These are phyloP conservation scores for Catharanthus roseus DNA, from an alignment of 257 asterid species.

Conservation along the genomic window DNA sequence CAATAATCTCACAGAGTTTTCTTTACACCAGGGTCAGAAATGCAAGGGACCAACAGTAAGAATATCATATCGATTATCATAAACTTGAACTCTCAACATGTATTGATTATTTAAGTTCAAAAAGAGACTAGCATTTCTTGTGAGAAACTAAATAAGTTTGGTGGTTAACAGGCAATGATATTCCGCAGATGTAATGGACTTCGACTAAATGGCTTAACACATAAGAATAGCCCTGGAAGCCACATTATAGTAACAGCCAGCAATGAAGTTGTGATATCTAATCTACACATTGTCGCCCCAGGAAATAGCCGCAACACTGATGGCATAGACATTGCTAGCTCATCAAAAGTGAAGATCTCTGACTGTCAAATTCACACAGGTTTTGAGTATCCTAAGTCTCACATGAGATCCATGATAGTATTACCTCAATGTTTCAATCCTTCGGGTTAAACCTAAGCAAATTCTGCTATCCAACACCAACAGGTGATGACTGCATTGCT, in stretches of 20 bases:
- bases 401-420: not conserved
- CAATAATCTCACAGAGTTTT: not conserved
- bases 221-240: constrained; percentile 43
- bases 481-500: constrained; percentile 73
- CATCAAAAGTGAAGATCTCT: not conserved
- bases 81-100: not conserved
- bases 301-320: constrained; percentile 64
- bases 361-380: no score
- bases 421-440: not conserved
- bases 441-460: not conserved
- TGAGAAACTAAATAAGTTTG: not conserved
- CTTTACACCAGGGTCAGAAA: constrained; percentile 32
- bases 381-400: no score
- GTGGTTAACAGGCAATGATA: constrained; percentile 37
- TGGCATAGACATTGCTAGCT: constrained; percentile 35
- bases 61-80: constrained; percentile 1
- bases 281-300: constrained; percentile 46
- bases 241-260: constrained; percentile 41
- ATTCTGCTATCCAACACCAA: not conserved
- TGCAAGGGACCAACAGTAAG: constrained; percentile 47
- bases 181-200: constrained; percentile 41
- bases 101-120: no score
- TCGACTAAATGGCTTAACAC: constrained; percentile 36
- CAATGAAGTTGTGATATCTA: constrained; percentile 32
- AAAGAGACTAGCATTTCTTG: not conserved